Evolutionary conservation across 306 rosid species (phyloP).

Genomic region (Corylus heterophylla): DNA sequence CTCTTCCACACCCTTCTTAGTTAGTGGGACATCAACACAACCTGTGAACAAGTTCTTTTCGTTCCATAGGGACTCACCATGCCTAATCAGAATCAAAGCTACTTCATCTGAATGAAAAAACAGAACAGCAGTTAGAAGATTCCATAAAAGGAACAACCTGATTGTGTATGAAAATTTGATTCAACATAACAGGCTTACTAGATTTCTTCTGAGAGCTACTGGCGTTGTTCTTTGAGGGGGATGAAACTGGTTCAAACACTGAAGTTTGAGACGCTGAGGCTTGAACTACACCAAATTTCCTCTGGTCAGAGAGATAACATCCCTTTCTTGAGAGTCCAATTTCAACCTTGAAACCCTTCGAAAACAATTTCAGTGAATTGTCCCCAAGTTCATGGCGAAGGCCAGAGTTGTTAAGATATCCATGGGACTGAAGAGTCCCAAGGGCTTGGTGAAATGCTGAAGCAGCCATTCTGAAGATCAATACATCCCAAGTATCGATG

Average conservation of each 20-base stretch:
- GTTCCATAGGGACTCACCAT: conserved; percentile 95
- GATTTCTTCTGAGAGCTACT: conserved; percentile 70
- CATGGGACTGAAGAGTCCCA: conserved; percentile 47
- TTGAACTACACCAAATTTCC: conserved; percentile 43
- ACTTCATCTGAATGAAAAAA: conserved; percentile 70
- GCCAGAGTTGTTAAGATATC: conserved; percentile 30
- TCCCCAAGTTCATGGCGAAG: conserved; percentile 38
- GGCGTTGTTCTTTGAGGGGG: conserved; percentile 56
- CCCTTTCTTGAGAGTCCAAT: conserved; percentile 49
- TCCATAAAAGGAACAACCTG: conserved; percentile 17
- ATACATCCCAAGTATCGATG: conserved; percentile 21
- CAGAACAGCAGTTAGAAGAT: conserved; percentile 18
- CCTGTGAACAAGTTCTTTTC: conserved; percentile 98
- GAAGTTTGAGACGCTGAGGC: conserved; percentile 67
- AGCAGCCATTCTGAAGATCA: conserved; percentile 77
- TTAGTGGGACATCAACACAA: conserved; percentile 96
- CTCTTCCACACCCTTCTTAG: conserved; percentile 93
- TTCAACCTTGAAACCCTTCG: conserved; percentile 44
- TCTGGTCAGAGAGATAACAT: conserved; percentile 27
- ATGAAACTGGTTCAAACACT: conserved; percentile 62
- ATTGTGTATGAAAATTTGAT: background rate
- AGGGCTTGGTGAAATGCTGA: conserved; percentile 58
- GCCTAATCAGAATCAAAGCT: conserved; percentile 88
- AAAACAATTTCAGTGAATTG: conserved; percentile 42
- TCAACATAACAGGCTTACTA: conserved; percentile 44